phyloP scores from a whole-genome alignment of 495 filamentous ascomycete species.

The Durotheca rogersii region DNA sequence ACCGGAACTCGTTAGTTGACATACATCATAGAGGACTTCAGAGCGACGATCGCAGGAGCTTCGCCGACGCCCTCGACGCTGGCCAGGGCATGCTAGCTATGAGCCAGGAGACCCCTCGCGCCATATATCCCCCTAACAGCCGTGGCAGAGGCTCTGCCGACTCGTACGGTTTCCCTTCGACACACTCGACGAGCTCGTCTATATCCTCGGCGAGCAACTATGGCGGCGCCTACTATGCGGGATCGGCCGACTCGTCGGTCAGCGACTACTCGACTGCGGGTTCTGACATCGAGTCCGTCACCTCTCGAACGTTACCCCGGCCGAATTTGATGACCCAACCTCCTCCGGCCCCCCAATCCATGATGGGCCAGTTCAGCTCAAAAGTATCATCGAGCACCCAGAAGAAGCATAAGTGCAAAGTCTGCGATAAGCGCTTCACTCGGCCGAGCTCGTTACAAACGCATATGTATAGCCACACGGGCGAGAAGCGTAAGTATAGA shows the following conservation, averaged over 20 bases:
- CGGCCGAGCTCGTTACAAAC: slow-evolving; percentile 94
- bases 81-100: slow-evolving; percentile 86
- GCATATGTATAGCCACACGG: slow-evolving; percentile 98
- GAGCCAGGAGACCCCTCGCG: slow-evolving; percentile 86
- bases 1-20: slow-evolving; percentile 63
- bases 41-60: slow-evolving; percentile 64
- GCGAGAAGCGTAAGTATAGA: slow-evolving; percentile 87
- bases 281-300: slow-evolving; percentile 75
- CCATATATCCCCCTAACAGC: slow-evolving; percentile 73
- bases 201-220: slow-evolving; percentile 76
- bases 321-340: slow-evolving; percentile 66
- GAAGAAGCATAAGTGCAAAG: slow-evolving; percentile 99
- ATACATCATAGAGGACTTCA: slow-evolving; percentile 56
- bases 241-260: slow-evolving; percentile 83
- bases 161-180: slow-evolving; percentile 88
- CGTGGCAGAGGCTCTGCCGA: slow-evolving; percentile 71
- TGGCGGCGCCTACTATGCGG: slow-evolving; percentile 75
- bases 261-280: slow-evolving; percentile 94
- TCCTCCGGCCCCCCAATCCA: slow-evolving; percentile 86
- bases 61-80: slow-evolving; percentile 83
- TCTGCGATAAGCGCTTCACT: slow-evolving; percentile 98
- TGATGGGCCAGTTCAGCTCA: slow-evolving; percentile 99
- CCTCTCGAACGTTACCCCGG: slow-evolving; percentile 78
- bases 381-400: slow-evolving; percentile 94
- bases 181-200: slow-evolving; percentile 91